Evolutionary conservation across 805 yeast species (phyloP).

Genomic region (Wickerhamiella lipophila): DNA sequence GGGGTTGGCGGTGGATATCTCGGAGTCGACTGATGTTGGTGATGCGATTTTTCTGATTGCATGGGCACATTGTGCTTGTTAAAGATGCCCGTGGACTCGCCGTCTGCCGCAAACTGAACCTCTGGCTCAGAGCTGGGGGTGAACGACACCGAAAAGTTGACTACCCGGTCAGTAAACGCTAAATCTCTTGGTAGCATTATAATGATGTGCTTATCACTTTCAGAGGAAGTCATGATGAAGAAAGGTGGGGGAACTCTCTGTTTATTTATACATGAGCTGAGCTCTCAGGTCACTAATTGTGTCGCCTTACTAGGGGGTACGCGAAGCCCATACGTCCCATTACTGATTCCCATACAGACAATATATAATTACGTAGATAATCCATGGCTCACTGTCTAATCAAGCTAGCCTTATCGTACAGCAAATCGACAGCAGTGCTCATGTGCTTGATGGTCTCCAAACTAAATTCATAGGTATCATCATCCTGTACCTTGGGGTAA

Average conservation of each 20-base stretch:
- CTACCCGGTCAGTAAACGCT: not conserved
- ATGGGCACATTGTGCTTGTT: not conserved
- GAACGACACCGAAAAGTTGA: not conserved
- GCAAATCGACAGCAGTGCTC: slow-evolving; percentile 75
- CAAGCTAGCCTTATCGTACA: slow-evolving; percentile 86
- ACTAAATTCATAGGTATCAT: slow-evolving; percentile 77
- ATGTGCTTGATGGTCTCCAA: slow-evolving; percentile 76
- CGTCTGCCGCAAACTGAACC: not conserved
- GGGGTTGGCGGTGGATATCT: too few relatives aligned
- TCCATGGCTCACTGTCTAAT: slow-evolving; percentile 26
- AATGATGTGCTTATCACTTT: not conserved
- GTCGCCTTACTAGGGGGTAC: too few relatives aligned
- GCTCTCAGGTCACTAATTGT: too few relatives aligned
- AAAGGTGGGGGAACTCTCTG: too few relatives aligned
- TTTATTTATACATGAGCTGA: too few relatives aligned
- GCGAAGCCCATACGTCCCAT: too few relatives aligned
- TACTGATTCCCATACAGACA: not conserved
- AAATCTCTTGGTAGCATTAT: not conserved
- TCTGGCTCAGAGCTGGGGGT: not conserved
- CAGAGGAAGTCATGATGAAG: too few relatives aligned
- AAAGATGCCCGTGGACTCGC: not conserved
- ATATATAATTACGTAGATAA: not conserved
- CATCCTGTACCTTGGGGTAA: slow-evolving; percentile 78
- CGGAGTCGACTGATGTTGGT: not conserved
- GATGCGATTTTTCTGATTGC: not conserved